These are phyloP conservation scores for Pichia nakasei DNA, from an alignment of 805 yeast genomes.

Conservation along the genomic window DNA sequence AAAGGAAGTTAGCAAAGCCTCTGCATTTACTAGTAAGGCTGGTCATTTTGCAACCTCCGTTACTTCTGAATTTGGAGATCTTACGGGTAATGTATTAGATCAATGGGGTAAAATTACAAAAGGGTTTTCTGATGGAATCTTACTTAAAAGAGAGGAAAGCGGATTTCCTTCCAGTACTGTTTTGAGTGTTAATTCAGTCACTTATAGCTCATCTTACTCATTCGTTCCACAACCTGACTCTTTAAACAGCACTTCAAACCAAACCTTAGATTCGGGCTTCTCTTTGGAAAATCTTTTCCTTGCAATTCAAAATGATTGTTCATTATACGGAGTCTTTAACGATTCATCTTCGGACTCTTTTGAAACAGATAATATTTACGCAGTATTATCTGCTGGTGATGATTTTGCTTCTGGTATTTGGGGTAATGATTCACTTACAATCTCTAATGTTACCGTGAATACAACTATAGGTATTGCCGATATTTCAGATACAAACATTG, in stretches of 20 bases:
- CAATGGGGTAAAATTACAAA: neutral
- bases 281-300: neutral
- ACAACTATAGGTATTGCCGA: slow-evolving; percentile 10
- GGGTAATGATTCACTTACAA: slow-evolving; percentile 9
- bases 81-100: neutral
- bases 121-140: neutral
- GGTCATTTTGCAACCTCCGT: neutral
- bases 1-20: neutral
- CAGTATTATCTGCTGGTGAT: slow-evolving; percentile 1
- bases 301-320: slow-evolving; percentile 6
- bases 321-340: slow-evolving; percentile 11
- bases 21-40: neutral
- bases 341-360: slow-evolving; percentile 7
- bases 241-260: neutral
- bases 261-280: neutral
- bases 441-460: slow-evolving; percentile 1
- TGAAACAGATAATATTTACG: neutral
- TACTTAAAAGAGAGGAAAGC: neutral
- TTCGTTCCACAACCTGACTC: neutral
- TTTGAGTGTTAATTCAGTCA: neutral
- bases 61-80: neutral
- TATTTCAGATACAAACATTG: slow-evolving; percentile 8
- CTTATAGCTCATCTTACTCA: neutral
- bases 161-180: neutral
- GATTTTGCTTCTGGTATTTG: slow-evolving; percentile 6